Evolutionary conservation across 805 yeast genomes (phyloP).

Genomic region (Kuraishia hungarica): DNA sequence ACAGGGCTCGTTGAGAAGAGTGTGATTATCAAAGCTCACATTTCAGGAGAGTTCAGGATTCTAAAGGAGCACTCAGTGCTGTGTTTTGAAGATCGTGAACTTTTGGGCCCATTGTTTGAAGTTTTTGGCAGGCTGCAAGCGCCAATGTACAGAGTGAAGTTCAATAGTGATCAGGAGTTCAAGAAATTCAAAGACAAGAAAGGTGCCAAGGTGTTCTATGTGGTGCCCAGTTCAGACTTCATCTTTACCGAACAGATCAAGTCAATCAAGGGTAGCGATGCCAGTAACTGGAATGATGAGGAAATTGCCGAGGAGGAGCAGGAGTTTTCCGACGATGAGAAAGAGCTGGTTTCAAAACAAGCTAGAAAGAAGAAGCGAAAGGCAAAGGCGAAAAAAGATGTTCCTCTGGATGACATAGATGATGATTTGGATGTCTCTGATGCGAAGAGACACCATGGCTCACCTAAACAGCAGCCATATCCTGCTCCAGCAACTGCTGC

Average conservation of each 20-base stretch:
- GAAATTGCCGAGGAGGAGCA: conserved; percentile 90
- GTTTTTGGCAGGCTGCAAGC: conserved; percentile 80
- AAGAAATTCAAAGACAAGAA: conserved; percentile 35
- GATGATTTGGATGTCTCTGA: background rate
- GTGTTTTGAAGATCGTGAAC: conserved; percentile 62
- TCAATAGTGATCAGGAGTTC: conserved; percentile 41
- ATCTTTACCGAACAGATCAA: conserved; percentile 67
- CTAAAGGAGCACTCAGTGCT: conserved; percentile 74
- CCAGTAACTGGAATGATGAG: conserved; percentile 91
- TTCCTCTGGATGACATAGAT: background rate
- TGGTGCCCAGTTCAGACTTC: conserved; percentile 75
- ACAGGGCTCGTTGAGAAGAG: conserved; percentile 63
- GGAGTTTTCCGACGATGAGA: conserved; percentile 92
- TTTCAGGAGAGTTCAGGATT: conserved; percentile 80
- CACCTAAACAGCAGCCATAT: background rate
- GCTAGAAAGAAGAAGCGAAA: conserved; percentile 49
- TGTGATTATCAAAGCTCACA: conserved; percentile 59
- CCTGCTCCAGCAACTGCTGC: background rate
- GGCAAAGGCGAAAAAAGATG: conserved; percentile 9
- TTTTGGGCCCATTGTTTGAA: conserved; percentile 76
- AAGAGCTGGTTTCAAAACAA: conserved; percentile 64
- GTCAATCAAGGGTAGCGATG: conserved; percentile 80
- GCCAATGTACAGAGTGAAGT: conserved; percentile 75
- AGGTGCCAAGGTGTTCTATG: conserved; percentile 61
- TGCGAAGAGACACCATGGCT: background rate